Base-by-base conservation (phyloP, 257 asterid species). In the Verbena officinalis region DNA sequence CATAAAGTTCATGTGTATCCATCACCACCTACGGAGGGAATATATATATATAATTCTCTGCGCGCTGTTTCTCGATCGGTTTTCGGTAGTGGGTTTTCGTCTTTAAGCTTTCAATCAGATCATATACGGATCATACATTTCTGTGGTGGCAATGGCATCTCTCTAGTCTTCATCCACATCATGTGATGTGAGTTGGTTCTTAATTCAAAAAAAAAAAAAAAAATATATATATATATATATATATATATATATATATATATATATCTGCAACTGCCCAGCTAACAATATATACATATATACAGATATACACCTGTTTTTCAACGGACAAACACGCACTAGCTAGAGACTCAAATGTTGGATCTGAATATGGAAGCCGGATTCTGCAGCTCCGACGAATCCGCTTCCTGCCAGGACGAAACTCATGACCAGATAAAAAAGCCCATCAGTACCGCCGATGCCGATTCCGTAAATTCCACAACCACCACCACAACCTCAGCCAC, bases 311-410 rank as follows among this genome's bases (percentile, higher is more conserved):
- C 52, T 42, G 38, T 22, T 59, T 59, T 42, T 44, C 24, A 12
- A 22, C 38, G 36, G 52, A 59, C 36, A 39, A 59, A 22, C 55
- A 27, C 67, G 55, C 44, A 4, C 8, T 44, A 23, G 65, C 8
- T 44, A 23, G 65, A 22, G 27, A 9, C 51, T 38, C 65, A 68
- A 55, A 77, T 80, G 89, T 73, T 83, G 80, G 86, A 83, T 83
- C 86, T 83, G 59, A 83, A 83, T 56, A 50, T 70, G 4, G 82
- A 76, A 46, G 82, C 79, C 24, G 78, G 30, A 10, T 30, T 67
- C 13, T 72, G 80, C 0, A 20, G n/a, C n/a, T n/a, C 49, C 11
- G 78, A 76, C 11, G 78, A 76, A 60, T 73, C 76, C 39, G 43
- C 31, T 27, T 16, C 62, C 54, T 54, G 33, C 53, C 72, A 51